Conservation (phyloP, 768 basidiomycete genomes). For the Psilocybe sp. region DNA sequence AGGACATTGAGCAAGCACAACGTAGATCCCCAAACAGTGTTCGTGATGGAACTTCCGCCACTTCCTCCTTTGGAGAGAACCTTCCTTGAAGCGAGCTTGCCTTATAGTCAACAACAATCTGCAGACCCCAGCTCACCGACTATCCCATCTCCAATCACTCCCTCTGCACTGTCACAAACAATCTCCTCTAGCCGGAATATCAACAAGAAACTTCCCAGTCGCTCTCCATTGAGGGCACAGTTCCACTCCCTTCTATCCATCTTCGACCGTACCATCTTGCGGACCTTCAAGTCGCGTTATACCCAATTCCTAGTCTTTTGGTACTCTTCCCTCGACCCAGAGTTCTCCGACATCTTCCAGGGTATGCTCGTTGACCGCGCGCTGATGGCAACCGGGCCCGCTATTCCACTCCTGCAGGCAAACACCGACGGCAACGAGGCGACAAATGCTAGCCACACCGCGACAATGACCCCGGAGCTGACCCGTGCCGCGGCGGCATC, state of each 20-base stretch:
- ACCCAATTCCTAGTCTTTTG: conserved; percentile 97
- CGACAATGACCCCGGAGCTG: conserved; percentile 52
- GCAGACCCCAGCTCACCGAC: not conserved
- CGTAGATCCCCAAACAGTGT: conserved; percentile 17
- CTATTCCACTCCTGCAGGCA: conserved; percentile 1
- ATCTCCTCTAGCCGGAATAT: not conserved
- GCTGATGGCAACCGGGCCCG: conserved; percentile 43
- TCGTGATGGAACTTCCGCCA: conserved; percentile 35
- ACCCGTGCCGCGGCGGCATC: conserved; percentile 91
- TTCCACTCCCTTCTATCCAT: conserved; percentile 89
- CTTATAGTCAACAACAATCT: conserved; percentile 1
- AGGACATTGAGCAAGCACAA: conserved; percentile 21
- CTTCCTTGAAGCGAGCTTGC: conserved; percentile 1
- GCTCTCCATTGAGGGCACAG: conserved; percentile 43
- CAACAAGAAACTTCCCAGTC: not conserved
- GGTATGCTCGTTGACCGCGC: conserved; percentile 93
- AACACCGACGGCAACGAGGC: conserved; percentile 3
- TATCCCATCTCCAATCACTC: not conserved
- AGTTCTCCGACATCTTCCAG: conserved; percentile 90
- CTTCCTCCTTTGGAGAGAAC: conserved; percentile 23
- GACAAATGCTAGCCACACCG: not conserved
- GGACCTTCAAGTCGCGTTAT: conserved; percentile 95
- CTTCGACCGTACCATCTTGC: conserved; percentile 90
- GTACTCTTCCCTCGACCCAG: conserved; percentile 85
- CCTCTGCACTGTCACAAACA: conserved; percentile 9